Base-by-base conservation (phyloP, 129 eudicot genomes). In the Ambrosia artemisiifolia region DNA sequence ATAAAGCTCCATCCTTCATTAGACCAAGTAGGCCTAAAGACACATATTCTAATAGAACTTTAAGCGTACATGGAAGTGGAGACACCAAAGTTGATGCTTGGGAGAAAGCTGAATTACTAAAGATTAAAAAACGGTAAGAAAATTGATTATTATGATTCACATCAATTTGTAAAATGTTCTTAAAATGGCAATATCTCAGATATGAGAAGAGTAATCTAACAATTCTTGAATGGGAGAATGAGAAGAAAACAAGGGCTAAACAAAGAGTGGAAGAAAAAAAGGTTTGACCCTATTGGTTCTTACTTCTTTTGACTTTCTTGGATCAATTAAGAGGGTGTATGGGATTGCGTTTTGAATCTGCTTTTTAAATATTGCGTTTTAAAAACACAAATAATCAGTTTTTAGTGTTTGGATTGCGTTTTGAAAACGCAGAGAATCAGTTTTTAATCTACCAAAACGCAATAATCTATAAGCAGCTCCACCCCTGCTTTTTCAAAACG, bases 151-250 rank as follows among this genome's bases (percentile, higher is more conserved):
- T 13, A 32, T n/a, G n/a, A n/a, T 60, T 6, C 20, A 6, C 2
- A 30, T 0, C 65, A 60, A 60, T 46, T 40, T 16, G n/a, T 40
- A 65, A 20, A 50, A 47, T n/a, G 38, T 69, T 69, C 13, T 35
- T 24, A 24, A 13, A 50, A 38, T 63, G 16, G 9, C 1, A 63
- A 20, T 67, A 35, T 64, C 64, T 48, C 82, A 91, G 97, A 75
- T 83, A 84, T 42, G 89, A 88, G 54, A 86, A 84, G 73, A 72
- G 73, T 72, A 70, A 76, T 51, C 67, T 67, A 35, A 74, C 73
- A 6, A 81, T 88, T 74, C 69, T 62, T 48, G 84, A 84, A 69
- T 91, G 97, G 97, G 96, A 91, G 80, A 86, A 84, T 20, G 87
- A 83, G 83, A 88, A 81, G 89, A 91, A 84, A 74, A 24, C 71